Evolutionary conservation across 495 filamentous ascomycete genomes (phyloP), one percentile per base, ranked within the genome.

Genomic region (Aspergillus olivimuriae): DNA sequence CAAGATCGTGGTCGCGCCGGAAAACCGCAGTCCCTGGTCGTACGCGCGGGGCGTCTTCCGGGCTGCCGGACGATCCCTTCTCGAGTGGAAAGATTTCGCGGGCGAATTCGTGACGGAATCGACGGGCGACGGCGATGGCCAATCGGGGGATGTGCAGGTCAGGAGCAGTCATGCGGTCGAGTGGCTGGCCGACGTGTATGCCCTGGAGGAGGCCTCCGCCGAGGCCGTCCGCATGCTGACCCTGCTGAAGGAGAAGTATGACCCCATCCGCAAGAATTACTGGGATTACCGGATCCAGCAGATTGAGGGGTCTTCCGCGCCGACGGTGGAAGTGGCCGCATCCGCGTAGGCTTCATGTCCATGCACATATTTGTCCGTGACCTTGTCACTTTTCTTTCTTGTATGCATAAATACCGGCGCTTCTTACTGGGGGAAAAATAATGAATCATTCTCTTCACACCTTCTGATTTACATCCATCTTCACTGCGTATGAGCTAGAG

Each of bases 11-110:
- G 69, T 81, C 17, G 90, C 90, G 37, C 92, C 94, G 22, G 91
- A 97, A 69, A 98, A 97, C 59, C 84, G 87, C 57, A 87, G 84
- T 53, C 78, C 89, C 5, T 98, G 92, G 92, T 88, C 84, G 52
- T 98, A 95, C 66, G 70, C 96, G 15, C 73, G 82, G 8, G 92
- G 90, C 14, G 74, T 88, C 38, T 57, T 89, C 46, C 70, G 75
- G 30, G 83, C 86, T 41, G 73, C 78, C 10, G 78, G 78, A 1
- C 63, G 76, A 43, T 62, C 72, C 7, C 50, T 89, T 6, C 64
- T 52, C 0, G 70, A 70, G 16, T 74, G 85, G 54, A 77, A 83
- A 55, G 71, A 53, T 4, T 92, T 95, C 62, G 78, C 71, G 2
- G 57, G 56, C 36, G 69, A 75, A 51, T 94, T 90, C 61, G 83